A percentile compares a stretch with the other conserved stretches of the same genome.
These are phyloP conservation scores for Lepidium africanum DNA, from an alignment of 345 rosid species.

Conservation along the genomic window DNA sequence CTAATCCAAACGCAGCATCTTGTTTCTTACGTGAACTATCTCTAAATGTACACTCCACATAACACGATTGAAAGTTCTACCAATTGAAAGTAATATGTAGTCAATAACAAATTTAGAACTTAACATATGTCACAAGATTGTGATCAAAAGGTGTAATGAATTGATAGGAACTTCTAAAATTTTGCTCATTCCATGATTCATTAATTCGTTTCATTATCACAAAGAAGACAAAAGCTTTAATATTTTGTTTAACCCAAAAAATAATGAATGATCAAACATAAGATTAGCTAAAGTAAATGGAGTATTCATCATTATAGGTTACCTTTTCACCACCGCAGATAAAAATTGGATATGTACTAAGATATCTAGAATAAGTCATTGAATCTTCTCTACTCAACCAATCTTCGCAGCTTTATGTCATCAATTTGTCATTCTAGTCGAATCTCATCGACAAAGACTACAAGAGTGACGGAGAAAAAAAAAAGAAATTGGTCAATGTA, in stretches of 20 bases:
- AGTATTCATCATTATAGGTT: neutral
- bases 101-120: neutral
- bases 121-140: neutral
- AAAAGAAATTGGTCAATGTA: conserved; percentile 61
- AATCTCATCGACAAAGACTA: neutral
- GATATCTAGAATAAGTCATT: conserved; percentile 61
- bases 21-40: conserved; percentile 26
- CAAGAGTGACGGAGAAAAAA: conserved; percentile 16
- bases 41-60: conserved; percentile 69
- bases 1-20: conserved; percentile 66
- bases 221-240: neutral
- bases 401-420: conserved; percentile 50
- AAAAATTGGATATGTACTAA: conserved; percentile 56
- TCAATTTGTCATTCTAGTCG: conserved; percentile 18
- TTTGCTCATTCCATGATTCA: neutral
- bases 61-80: conserved; percentile 59
- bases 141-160: neutral
- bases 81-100: neutral
- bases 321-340: conserved; percentile 54
- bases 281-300: neutral
- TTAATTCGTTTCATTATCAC: neutral
- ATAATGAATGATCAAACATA: neutral
- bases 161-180: neutral
- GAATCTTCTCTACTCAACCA: conserved; percentile 74
- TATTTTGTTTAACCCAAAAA: neutral